Evolutionary conservation across 2,329 filamentous ascomycete species (phyloP).

Genomic region (Aureobasidium pullulans): DNA sequence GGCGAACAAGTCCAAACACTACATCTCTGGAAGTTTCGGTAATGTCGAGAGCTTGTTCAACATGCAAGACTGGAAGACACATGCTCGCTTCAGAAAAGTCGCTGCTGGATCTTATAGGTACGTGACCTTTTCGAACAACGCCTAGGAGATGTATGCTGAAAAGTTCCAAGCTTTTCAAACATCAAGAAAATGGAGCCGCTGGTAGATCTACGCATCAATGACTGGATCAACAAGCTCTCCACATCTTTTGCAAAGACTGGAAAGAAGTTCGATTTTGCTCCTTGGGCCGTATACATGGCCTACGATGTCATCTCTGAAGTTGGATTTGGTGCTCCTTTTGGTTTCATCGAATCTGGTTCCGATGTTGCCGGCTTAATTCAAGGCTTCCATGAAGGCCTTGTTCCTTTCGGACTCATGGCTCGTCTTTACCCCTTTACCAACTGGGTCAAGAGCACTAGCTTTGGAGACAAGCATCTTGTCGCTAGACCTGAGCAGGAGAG

Average conservation of each 20-base stretch:
- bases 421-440: conserved; percentile 48
- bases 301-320: conserved; percentile 53
- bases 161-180: conserved; percentile 39
- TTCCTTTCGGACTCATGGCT: conserved; percentile 45
- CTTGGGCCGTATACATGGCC: conserved; percentile 50
- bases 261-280: conserved; percentile 46
- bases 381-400: conserved; percentile 47
- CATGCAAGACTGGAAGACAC: conserved; percentile 46
- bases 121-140: background rate
- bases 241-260: conserved; percentile 39
- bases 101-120: conserved; percentile 44
- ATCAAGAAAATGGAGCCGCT: conserved; percentile 51
- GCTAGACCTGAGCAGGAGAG: conserved; percentile 46
- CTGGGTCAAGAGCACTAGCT: conserved; percentile 47
- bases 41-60: conserved; percentile 51
- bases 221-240: conserved; percentile 46
- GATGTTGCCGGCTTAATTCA: conserved; percentile 50
- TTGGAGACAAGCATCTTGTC: conserved; percentile 45
- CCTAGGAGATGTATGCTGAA: background rate
- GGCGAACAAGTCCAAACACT: conserved; percentile 52
- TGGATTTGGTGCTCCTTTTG: conserved; percentile 49
- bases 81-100: conserved; percentile 48
- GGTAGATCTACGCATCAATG: conserved; percentile 43
- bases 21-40: conserved; percentile 52
- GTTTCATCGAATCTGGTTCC: conserved; percentile 46